These are phyloP conservation scores for Podaxis pistillaris DNA, from an alignment of 768 basidiomycete species.

Conservation along the genomic window DNA sequence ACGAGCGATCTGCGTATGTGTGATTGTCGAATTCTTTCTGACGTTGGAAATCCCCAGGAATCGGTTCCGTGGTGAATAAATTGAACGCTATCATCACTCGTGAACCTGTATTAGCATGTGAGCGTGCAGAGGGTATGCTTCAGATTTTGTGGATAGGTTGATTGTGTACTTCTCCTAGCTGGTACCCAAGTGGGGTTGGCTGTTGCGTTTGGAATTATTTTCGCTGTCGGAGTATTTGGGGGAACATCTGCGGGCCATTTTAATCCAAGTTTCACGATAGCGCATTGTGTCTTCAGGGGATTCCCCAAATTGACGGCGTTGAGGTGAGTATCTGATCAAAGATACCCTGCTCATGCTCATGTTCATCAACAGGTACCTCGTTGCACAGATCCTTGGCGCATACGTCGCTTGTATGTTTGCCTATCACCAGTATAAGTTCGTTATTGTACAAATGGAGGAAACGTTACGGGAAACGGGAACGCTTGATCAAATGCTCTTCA, in stretches of 20 bases:
- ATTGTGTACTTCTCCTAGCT: background rate
- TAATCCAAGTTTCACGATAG: slow-evolving; percentile 16
- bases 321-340: slow-evolving; percentile 5
- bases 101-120: background rate
- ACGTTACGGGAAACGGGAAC: slow-evolving; percentile 5
- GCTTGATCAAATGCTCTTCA: slow-evolving; percentile 9
- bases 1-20: background rate
- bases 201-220: slow-evolving; percentile 16
- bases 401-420: slow-evolving; percentile 16
- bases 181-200: slow-evolving; percentile 6
- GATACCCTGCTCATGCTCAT: background rate
- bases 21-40: background rate
- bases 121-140: background rate
- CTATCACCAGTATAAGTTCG: slow-evolving; percentile 16
- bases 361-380: slow-evolving; percentile 14
- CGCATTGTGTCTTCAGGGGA: slow-evolving; percentile 13
- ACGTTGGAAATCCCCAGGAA: background rate
- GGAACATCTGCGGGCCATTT: slow-evolving; percentile 18
- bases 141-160: background rate
- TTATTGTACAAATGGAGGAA: slow-evolving; percentile 16
- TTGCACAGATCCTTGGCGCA: slow-evolving; percentile 21
- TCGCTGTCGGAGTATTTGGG: slow-evolving; percentile 14
- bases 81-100: background rate
- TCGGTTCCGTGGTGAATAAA: background rate
- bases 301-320: slow-evolving; percentile 17